Evolutionary conservation across 2,329 filamentous ascomycete genomes (phyloP), one percentile per base, ranked within the genome.

Genomic region (Fusarium azukiicola): DNA sequence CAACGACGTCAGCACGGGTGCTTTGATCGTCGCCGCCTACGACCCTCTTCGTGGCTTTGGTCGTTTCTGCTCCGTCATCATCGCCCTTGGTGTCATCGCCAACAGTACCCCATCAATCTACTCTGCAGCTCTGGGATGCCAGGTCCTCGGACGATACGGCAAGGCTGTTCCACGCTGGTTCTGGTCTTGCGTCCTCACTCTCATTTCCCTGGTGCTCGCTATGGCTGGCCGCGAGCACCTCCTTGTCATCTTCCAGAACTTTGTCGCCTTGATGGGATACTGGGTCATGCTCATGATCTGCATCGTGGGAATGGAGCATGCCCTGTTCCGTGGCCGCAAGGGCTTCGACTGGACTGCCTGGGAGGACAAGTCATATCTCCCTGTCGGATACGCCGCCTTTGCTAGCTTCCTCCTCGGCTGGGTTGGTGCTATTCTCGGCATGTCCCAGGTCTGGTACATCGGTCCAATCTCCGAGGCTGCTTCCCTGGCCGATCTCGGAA

Each of bases 381-480:
- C 90, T 0, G 82, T 87, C 3, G 90, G 90, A 1, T 76, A 88
- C 17, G 87, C 90, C 2, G 90, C 90, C 1, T 71, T 91, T 7
- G 85, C 84, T 3, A 87, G 88, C 8, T 92, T 88, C 10, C 47
- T 90, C 2, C 68, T 90, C 14, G 89, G 89, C 27, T 88, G 90
- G 83, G 88, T 84, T 6, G 85, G 93, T n/a, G 89, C 93, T 2
- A 85, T 94, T 3, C 91, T 93, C 0, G 90, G 91, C 11, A 94
- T 94, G 90, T 89, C 87, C 4, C 91, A 93, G 81, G 90, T 88
- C 2, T 94, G 92, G 92, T 94, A 91, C 70, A 89, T 90, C 7
- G 93, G 93, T 0, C 92, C 92, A 0, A 90, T 94, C 76, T 92
- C 92, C 0, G 84, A 87, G 82, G 87, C 92, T 42, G 93, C 94